phyloP scores from a whole-genome alignment of 164 flowering plant species.

The Piper betle region DNA sequence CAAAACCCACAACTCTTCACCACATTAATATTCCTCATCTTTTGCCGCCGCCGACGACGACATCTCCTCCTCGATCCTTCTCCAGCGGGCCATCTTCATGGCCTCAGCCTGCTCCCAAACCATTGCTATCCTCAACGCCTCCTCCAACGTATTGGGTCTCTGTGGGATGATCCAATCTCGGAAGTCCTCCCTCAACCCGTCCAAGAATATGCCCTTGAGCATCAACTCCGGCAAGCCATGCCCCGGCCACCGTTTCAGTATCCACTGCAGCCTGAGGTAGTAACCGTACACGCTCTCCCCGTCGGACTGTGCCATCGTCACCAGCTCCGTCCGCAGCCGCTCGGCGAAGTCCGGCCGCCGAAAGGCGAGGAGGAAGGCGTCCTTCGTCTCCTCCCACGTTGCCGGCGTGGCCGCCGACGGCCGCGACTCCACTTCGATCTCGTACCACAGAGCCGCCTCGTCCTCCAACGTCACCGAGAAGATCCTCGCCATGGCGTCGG shows the following conservation, averaged over 20 bases:
- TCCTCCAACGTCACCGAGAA: conserved; percentile 34
- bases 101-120: conserved; percentile 21
- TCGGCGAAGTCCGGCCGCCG: conserved; percentile 4
- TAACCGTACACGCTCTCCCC: conserved; percentile 24
- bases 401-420: no score
- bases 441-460: conserved; percentile 38
- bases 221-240: conserved; percentile 19
- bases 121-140: conserved; percentile 24
- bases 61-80: neutral
- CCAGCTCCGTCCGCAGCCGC: conserved; percentile 19
- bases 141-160: conserved; percentile 20
- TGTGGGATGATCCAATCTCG: conserved; percentile 26
- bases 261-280: conserved; percentile 29
- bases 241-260: conserved; percentile 25
- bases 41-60: neutral
- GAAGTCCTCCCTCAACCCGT: conserved; percentile 29
- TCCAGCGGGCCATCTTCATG: conserved; percentile 6
- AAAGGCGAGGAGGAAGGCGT: conserved; percentile 13
- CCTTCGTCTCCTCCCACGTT: conserved; percentile 16
- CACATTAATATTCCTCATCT: neutral
- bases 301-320: conserved; percentile 16
- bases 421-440: conserved; percentile 30
- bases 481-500: conserved; percentile 19
- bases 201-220: conserved; percentile 23
- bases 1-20: conserved; percentile 24